Evolutionary conservation across 257 asterid species (phyloP), one percentile per base, ranked within the genome.

Genomic region (Petrea volubilis): DNA sequence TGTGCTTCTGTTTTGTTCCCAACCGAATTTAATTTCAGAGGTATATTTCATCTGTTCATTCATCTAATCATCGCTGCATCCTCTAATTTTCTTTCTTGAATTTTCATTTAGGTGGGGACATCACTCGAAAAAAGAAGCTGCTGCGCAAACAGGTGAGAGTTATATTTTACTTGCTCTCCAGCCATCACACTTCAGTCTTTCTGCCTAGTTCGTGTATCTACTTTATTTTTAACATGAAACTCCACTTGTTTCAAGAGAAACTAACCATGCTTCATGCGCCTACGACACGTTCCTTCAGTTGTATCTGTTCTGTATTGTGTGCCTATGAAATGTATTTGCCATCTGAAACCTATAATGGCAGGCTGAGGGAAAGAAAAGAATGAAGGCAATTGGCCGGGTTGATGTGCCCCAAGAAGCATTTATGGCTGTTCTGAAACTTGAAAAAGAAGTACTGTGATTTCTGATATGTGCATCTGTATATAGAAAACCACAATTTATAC

Each of bases 401-500:
- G 99, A 95, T 63, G 96, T 95, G 27, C 98, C 99, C 31, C 99
- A 95, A 78, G 99, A 95, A 86, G 99, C 99, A 46, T 95, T 95
- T 68, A 95, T 95, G 99, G 99, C 99, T 33, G 99, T 95, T 24
- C 77, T 95, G 78, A 95, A 95, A 82, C 99, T 95, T 56, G 99
- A 95, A 71, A 95, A 90, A 33, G 98, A 95, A 86, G 97, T 95
- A 13, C 71, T 95, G 77, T 95, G 77, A 92, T 58, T 64, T 2
- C 10, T 38, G 8, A 38, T 38, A 1, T 38, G 43, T 28, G 60
- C 60, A 55, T 56, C 15, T 38, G 61, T 75, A 46, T 17, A 58
- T 36, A 58, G 27, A 50, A 68, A 58, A 31, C 24, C 41, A 34
- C 50, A 57, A 23, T 27, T 70, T 68, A 52, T 52, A 31, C 15